Evolutionary conservation across 352 stramenopile genomes (phyloP), one percentile per base, ranked within the genome.

Genomic region (Blastocystis sp.): DNA sequence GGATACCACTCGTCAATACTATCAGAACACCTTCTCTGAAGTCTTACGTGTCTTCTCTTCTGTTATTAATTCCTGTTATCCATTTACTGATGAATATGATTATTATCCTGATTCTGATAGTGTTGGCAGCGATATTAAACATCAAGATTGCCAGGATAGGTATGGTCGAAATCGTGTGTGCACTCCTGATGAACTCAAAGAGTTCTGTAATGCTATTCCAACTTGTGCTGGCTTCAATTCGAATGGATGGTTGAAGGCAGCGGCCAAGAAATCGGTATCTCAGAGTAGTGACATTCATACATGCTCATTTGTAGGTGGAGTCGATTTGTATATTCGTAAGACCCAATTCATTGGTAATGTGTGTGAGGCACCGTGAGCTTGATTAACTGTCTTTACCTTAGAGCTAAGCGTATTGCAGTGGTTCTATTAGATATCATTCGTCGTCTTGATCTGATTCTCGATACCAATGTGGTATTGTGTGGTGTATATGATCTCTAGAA

Each of bases 1-100:
- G 2, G 93, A 95, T 59, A 90, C 95, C 19, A 94, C 93, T 22
- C 92, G 93, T 0, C 92, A 95, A 80, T 93, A 92, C 42, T 59
- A 95, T 11, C 94, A 92, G 64, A 92, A 95, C 59, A 78, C 92
- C 33, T 90, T 95, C 33, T 24, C 64, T 9, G 64, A 76, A 33
- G n/a, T 9, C 1, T 30, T 54, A 11, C 35, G 35, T 13, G 17
- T 76, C 6, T 48, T 76, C 27, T 9, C 6, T 51, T 13, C 42
- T n/a, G 27, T 19, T n/a, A 37, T 76, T 37, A 19, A 51, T 0
- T 4, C 5, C 4, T 76, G 64, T 44, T 9, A 27, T 0, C 1
- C 42, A 24, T 54, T 48, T 22, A 48, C 30, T 7, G 53, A 76
- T 11, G 33, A 44, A 19, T 76, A 27, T 44, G 35, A 54, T 4